phyloP scores from a whole-genome alignment of 768 basidiomycete genomes.

The Pleurotus sapidus region DNA sequence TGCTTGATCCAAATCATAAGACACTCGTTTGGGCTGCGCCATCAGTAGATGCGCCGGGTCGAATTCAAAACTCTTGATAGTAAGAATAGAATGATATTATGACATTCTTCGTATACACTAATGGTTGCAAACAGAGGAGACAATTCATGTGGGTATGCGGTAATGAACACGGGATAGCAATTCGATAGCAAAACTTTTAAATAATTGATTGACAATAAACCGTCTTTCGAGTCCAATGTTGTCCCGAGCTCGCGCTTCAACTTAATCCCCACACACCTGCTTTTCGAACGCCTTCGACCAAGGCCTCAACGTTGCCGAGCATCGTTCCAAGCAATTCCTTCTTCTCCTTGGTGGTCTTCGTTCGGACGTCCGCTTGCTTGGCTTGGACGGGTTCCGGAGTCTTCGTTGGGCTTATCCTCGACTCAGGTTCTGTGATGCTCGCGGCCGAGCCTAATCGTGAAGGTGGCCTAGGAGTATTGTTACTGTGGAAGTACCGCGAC shows the following conservation, averaged over 20 bases:
- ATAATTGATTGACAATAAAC: not conserved
- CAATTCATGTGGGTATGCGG: not conserved
- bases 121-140: not conserved
- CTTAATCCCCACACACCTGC: slow-evolving; percentile 86
- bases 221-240: not conserved
- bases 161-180: slow-evolving; percentile 1
- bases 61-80: not conserved
- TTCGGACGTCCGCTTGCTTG: not conserved
- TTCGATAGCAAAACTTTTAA: slow-evolving; percentile 9
- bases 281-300: slow-evolving; percentile 83
- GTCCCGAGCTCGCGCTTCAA: slow-evolving; percentile 11
- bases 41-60: not conserved
- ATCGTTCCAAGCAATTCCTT: slow-evolving; percentile 76
- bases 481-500: slow-evolving; percentile 9
- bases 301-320: slow-evolving; percentile 88
- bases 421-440: not conserved
- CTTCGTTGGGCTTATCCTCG: not conserved
- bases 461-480: slow-evolving; percentile 14
- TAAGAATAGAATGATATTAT: not conserved
- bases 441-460: slow-evolving; percentile 12
- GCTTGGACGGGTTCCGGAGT: not conserved
- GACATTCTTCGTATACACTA: not conserved
- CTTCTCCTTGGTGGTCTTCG: slow-evolving; percentile 76
- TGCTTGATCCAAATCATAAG: slow-evolving; percentile 60
- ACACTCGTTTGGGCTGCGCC: slow-evolving; percentile 76